phyloP scores from a whole-genome alignment of 352 stramenopile species.

The Albugo candida region DNA sequence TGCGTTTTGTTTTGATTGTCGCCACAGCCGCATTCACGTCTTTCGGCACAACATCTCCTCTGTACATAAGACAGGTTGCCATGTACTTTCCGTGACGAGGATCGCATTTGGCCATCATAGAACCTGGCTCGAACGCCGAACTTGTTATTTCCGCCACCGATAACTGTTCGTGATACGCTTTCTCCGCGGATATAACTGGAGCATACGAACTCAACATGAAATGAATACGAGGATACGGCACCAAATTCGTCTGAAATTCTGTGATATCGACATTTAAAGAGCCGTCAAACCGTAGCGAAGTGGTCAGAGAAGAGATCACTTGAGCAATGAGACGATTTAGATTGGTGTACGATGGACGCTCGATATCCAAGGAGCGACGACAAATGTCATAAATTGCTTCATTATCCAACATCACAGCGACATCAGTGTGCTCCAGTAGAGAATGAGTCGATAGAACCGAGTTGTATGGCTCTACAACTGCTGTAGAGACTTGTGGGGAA shows the following conservation, averaged over 20 bases:
- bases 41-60: slow-evolving; percentile 83
- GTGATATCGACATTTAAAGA: slow-evolving; percentile 94
- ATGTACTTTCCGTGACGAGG: slow-evolving; percentile 95
- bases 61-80: slow-evolving; percentile 91
- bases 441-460: slow-evolving; percentile 90
- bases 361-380: slow-evolving; percentile 88
- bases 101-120: slow-evolving; percentile 98
- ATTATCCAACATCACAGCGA: slow-evolving; percentile 93
- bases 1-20: slow-evolving; percentile 96
- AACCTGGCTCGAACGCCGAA: slow-evolving; percentile 86
- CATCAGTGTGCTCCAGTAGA: slow-evolving; percentile 94
- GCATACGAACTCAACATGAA: slow-evolving; percentile 96
- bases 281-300: slow-evolving; percentile 92
- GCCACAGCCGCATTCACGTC: slow-evolving; percentile 88
- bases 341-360: slow-evolving; percentile 92
- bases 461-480: slow-evolving; percentile 98
- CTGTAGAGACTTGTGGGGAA: slow-evolving; percentile 90
- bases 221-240: slow-evolving; percentile 94
- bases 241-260: slow-evolving; percentile 96
- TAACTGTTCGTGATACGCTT: slow-evolving; percentile 89
- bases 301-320: slow-evolving; percentile 92
- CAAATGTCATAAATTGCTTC: slow-evolving; percentile 96
- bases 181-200: slow-evolving; percentile 90
- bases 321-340: slow-evolving; percentile 93
- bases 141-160: slow-evolving; percentile 95